phyloP scores from a whole-genome alignment of 495 filamentous ascomycete species.

The Lophium mytilinum region DNA sequence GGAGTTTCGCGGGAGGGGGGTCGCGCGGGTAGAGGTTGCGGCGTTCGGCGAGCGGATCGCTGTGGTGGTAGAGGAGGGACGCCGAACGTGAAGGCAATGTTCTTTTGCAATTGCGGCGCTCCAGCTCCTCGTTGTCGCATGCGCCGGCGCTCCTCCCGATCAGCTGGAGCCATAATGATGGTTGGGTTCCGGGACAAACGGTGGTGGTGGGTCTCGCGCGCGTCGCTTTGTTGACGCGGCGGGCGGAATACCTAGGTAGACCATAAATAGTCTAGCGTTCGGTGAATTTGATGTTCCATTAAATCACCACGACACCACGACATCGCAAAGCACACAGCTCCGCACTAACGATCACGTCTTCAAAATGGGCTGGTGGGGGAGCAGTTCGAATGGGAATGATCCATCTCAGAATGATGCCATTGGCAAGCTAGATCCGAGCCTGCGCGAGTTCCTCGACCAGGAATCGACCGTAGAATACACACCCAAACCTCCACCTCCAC shows the following conservation, averaged over 20 bases:
- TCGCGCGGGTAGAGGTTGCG: not conserved
- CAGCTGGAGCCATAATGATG: not conserved
- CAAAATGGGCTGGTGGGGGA: constrained; percentile 1
- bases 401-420: constrained; percentile 51
- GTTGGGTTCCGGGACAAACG: not conserved
- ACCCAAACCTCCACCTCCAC: constrained; percentile 11
- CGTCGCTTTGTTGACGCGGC: not conserved
- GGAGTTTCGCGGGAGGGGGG: constrained; percentile 1
- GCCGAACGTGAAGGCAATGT: constrained; percentile 46
- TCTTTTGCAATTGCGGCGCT: constrained; percentile 23
- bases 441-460: constrained; percentile 75
- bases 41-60: constrained; percentile 3
- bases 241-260: not conserved
- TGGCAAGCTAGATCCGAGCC: constrained; percentile 70
- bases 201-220: not conserved
- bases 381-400: not conserved
- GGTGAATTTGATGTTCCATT: not conserved
- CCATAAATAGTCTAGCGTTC: not conserved
- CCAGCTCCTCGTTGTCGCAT: constrained; percentile 55
- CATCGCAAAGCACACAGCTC: constrained; percentile 9
- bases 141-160: constrained; percentile 47
- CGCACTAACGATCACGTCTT: constrained; percentile 17
- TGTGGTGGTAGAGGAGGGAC: not conserved
- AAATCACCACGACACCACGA: no score
- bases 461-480: constrained; percentile 70